phyloP scores from a whole-genome alignment of 2,329 filamentous ascomycete species.

The Shiraia bambusicola region DNA sequence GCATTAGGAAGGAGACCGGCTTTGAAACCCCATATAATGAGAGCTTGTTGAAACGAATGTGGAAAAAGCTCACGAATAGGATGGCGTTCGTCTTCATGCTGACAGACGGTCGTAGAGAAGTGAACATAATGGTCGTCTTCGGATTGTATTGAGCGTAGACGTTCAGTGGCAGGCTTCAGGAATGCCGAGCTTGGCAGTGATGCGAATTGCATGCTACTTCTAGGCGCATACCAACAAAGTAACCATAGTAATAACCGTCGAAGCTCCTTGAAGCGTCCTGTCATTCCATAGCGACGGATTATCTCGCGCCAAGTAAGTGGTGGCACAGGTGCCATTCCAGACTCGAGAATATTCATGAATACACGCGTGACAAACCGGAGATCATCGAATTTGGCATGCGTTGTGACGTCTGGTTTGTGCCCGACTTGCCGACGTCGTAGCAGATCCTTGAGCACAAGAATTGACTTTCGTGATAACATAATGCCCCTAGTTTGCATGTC shows the following conservation, averaged over 20 bases:
- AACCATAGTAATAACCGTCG: conserved; percentile 57
- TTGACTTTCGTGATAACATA: conserved; percentile 47
- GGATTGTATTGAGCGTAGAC: conserved; percentile 18
- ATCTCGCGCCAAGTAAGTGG: conserved; percentile 58
- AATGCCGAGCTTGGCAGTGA: conserved; percentile 25
- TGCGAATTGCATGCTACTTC: conserved; percentile 18
- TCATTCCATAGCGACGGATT: conserved; percentile 61
- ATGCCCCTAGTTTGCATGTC: conserved; percentile 53
- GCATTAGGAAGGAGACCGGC: conserved; percentile 29
- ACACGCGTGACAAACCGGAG: conserved; percentile 51
- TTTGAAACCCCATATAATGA: conserved; percentile 41
- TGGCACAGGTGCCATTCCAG: conserved; percentile 45
- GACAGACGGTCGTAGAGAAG: conserved; percentile 10
- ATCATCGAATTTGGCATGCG: conserved; percentile 34
- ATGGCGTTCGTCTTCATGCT: conserved; percentile 14
- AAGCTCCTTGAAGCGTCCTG: conserved; percentile 54
- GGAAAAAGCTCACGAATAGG: conserved; percentile 33
- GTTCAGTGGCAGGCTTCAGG: conserved; percentile 21
- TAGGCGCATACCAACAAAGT: conserved; percentile 41
- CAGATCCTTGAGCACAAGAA: conserved; percentile 43
- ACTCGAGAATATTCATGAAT: conserved; percentile 51
- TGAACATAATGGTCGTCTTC: conserved; percentile 19
- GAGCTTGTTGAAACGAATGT: conserved; percentile 25
- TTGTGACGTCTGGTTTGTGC: conserved; percentile 32
- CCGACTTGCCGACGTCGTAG: conserved; percentile 44